Percentiles rank a stretch among this genome's conserved stretches.
phyloP scores from a whole-genome alignment of 495 filamentous ascomycete species.

The Bombardia bombarda region DNA sequence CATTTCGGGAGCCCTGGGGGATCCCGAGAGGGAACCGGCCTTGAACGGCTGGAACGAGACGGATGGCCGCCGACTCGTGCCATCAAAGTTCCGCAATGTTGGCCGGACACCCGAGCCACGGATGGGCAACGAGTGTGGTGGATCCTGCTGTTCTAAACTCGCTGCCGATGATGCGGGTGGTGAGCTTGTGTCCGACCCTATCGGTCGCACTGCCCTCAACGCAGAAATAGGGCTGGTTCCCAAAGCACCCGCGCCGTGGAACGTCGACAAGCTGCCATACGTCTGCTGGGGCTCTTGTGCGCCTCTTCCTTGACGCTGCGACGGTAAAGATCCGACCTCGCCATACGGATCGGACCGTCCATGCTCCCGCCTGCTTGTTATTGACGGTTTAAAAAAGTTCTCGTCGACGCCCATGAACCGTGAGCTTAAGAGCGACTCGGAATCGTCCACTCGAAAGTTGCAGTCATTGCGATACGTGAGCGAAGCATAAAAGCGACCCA shows the following conservation, averaged over 20 bases:
- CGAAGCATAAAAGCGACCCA: constrained; percentile 71
- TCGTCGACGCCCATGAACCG: constrained; percentile 84
- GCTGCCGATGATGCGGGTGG: constrained; percentile 54
- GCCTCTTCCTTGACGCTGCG: constrained; percentile 36
- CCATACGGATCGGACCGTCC: constrained; percentile 29
- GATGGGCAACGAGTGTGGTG: constrained; percentile 39
- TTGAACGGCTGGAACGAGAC: constrained; percentile 94
- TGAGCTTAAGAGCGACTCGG: constrained; percentile 86
- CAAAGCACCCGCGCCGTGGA: constrained; percentile 69
- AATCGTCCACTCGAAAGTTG: constrained; percentile 85
- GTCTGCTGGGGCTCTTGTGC: constrained; percentile 64
- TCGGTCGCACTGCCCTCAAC: constrained; percentile 56
- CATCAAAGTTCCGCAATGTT: constrained; percentile 39
- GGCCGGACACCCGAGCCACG: constrained; percentile 23
- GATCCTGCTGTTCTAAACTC: constrained; percentile 31
- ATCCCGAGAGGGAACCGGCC: constrained; percentile 86
- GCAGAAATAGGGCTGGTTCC: constrained; percentile 85
- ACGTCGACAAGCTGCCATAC: constrained; percentile 89
- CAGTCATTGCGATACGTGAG: constrained; percentile 81
- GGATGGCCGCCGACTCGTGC: constrained; percentile 54
- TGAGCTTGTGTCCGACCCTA: constrained; percentile 53
- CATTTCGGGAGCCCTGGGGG: constrained; percentile 46
- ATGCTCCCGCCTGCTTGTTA: constrained; percentile 33
- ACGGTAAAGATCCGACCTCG: constrained; percentile 72
- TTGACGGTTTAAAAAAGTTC: constrained; percentile 71